Evolutionary conservation across 371 early-diverging fungal species (phyloP).

Genomic region (Apophysomyces variabilis): DNA sequence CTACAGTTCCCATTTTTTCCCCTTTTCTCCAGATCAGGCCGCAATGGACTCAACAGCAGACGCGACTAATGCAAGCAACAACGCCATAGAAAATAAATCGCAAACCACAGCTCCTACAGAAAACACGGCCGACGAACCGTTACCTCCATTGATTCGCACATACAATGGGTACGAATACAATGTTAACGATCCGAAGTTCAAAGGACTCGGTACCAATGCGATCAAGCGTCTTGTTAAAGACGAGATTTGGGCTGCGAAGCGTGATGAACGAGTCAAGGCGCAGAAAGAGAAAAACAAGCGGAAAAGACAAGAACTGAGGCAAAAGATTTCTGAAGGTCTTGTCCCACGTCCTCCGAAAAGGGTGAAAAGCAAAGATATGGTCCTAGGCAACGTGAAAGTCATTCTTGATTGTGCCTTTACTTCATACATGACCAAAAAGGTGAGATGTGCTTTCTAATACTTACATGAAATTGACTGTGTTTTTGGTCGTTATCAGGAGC

Average conservation of each 20-base stretch:
- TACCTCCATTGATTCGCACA: conserved; percentile 17
- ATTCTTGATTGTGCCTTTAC: conserved; percentile 82
- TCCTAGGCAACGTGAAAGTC: conserved; percentile 44
- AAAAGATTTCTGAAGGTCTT: conserved; percentile 40
- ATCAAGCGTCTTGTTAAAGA: conserved; percentile 46
- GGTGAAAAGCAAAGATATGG: conserved; percentile 31
- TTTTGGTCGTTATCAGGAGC: conserved; percentile 42
- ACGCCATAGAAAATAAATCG: not conserved
- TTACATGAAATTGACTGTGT: not conserved
- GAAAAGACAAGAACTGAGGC: conserved; percentile 33
- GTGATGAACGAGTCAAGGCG: conserved; percentile 28
- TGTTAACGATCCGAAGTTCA: conserved; percentile 48
- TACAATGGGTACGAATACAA: conserved; percentile 43
- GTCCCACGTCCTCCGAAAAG: conserved; percentile 39
- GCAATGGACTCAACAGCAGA: too few relatives aligned
- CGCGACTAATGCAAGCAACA: too few relatives aligned
- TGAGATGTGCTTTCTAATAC: conserved; percentile 19
- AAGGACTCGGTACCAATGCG: conserved; percentile 45
- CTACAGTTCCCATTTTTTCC: too few relatives aligned
- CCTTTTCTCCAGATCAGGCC: too few relatives aligned
- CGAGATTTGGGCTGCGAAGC: conserved; percentile 40
- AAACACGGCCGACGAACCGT: conserved; percentile 15
- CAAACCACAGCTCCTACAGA: not conserved
- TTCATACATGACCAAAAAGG: conserved; percentile 76
- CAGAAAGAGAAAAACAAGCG: conserved; percentile 42